Percentiles rank a stretch among this genome's conserved stretches.
Conservation (phyloP, 768 basidiomycete species). For the Cubamyces lactineus region DNA sequence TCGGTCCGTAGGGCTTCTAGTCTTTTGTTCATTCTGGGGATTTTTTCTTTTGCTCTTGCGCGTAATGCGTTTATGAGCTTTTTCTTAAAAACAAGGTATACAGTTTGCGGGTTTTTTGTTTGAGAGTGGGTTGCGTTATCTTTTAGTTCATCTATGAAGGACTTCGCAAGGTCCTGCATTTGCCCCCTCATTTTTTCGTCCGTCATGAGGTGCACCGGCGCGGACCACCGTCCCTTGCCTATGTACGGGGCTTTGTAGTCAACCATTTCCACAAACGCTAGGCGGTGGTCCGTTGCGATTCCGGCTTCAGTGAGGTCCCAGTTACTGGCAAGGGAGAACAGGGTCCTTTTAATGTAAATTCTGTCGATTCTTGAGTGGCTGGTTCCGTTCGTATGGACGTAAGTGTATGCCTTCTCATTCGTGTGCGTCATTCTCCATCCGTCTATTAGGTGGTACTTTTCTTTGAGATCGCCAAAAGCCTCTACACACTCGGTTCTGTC, state of each 20-base stretch:
- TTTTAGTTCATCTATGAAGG: not conserved
- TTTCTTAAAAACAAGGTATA: not conserved
- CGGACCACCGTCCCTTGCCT: slow-evolving; percentile 14
- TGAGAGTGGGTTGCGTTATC: no score
- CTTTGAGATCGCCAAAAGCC: not conserved
- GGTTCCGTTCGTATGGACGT: not conserved
- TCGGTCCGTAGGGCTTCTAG: not conserved
- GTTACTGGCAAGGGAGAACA: no score
- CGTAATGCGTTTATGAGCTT: not conserved
- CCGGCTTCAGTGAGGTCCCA: not conserved
- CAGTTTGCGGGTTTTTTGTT: not conserved
- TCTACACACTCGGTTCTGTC: not conserved
- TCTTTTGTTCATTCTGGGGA: not conserved
- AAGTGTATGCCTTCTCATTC: not conserved
- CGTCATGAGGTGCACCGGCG: not conserved
- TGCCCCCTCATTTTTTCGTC: not conserved
- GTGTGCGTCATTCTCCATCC: not conserved
- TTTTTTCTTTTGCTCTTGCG: not conserved
- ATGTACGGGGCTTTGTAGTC: slow-evolving; percentile 2
- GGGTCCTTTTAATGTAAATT: not conserved
- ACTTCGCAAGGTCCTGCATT: not conserved
- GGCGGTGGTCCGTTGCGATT: slow-evolving; percentile 2
- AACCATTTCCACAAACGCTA: not conserved
- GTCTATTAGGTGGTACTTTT: not conserved
- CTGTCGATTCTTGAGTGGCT: not conserved